These are phyloP conservation scores for Trichoderma orchidacearum DNA, from an alignment of 495 filamentous ascomycete species.

Conservation along the genomic window DNA sequence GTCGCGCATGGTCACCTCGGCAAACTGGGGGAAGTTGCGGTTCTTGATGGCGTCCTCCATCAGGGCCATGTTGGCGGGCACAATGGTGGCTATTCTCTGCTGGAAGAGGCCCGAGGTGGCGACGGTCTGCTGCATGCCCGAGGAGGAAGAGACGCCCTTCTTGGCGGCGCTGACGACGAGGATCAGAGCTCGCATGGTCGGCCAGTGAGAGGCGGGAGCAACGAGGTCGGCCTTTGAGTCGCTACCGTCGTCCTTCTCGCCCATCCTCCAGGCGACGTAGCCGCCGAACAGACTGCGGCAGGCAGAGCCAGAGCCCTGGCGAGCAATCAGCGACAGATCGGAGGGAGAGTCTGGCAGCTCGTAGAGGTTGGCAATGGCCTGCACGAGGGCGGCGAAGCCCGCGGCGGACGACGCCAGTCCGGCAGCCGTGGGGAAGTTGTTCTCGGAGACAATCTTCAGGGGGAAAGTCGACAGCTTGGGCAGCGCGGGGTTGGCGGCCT, in stretches of 20 bases:
- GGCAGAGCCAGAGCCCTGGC: slow-evolving; percentile 91
- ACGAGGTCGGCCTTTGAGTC: slow-evolving; percentile 81
- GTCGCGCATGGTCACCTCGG: slow-evolving; percentile 83
- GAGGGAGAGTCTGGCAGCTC: slow-evolving; percentile 61
- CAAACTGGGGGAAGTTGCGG: slow-evolving; percentile 77
- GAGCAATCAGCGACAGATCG: slow-evolving; percentile 74
- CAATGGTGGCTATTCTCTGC: slow-evolving; percentile 54
- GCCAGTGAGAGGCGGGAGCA: slow-evolving; percentile 79
- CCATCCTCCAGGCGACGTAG: slow-evolving; percentile 87
- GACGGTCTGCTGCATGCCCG: slow-evolving; percentile 94
- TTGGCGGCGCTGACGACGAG: slow-evolving; percentile 85
- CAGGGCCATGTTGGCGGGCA: slow-evolving; percentile 69
- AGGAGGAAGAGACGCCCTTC: slow-evolving; percentile 83
- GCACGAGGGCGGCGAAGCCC: slow-evolving; percentile 87
- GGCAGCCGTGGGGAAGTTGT: slow-evolving; percentile 99
- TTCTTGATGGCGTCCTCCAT: slow-evolving; percentile 73
- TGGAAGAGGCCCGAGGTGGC: slow-evolving; percentile 71
- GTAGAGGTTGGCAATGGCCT: slow-evolving; percentile 87
- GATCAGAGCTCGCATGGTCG: slow-evolving; percentile 81
- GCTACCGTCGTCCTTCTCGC: slow-evolving; percentile 53
- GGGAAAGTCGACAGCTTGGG: slow-evolving; percentile 63
- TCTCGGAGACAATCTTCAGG: slow-evolving; percentile 75
- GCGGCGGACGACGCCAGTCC: slow-evolving; percentile 86
- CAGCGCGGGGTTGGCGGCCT: slow-evolving; percentile 52
- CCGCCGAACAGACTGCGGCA: slow-evolving; percentile 87